Base-by-base conservation (phyloP, 768 basidiomycete genomes). In the Boletus insuetus region DNA sequence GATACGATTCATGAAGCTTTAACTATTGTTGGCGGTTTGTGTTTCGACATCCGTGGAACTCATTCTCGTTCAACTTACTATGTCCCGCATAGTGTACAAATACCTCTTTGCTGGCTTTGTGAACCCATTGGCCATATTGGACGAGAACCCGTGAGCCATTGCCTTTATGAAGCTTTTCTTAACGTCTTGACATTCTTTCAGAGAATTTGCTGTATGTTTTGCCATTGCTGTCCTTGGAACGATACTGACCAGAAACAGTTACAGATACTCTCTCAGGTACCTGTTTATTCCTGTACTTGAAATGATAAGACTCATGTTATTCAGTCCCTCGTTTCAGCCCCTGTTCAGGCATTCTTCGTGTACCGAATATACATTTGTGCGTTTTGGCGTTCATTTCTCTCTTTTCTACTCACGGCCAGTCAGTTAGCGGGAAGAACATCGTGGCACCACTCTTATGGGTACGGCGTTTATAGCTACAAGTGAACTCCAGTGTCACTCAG, bases 391-490 rank as follows among this genome's bases (percentile, higher is more conserved):
- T 46, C 7, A 4, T 4, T 17, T 14, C 31, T 6, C 3, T 31
- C n/a, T n/a, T 7, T 14, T 13, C n/a, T 20, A 20, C 24, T 57
- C 26, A 60, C 3, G 1, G 6, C 0, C 12, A 3, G n/a, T 29
- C 35, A 61, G 63, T 63, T 3, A 43, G 48, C 19, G 44, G 47
- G 3, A 58, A 29, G 31, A 55, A 49, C 11, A 29, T 58, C 1
- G 10, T 53, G 1, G 24, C 7, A 0, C 61, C 61, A 9, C 1
- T 58, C 6, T 5, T 62, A 43, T 54, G 56, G 60, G 59, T 62
- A 37, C 10, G 61, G 12, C 13, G 4, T 29, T 20, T 37, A 16
- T 41, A 29, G 8, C 0, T 2, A 1, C 3, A n/a, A 24, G 3
- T n/a, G n/a, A n/a, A n/a, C n/a, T n/a, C 0, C 5, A 41, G 24